Conservation (phyloP, 2,329 filamentous ascomycete genomes). For the Cercospora sp. region DNA sequence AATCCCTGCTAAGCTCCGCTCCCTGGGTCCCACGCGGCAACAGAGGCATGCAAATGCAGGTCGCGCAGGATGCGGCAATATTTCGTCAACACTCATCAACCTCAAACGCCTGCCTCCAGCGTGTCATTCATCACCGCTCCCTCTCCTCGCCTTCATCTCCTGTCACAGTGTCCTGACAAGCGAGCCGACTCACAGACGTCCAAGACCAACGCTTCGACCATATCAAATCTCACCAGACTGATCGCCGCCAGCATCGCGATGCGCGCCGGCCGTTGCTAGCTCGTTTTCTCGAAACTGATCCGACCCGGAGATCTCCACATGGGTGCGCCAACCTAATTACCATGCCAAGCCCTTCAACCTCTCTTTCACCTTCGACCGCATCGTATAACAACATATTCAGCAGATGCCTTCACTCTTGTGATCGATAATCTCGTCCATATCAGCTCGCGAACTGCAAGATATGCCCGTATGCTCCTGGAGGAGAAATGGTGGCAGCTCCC, state of each 20-base stretch:
- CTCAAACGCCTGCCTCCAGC: not conserved
- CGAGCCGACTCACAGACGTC: not conserved
- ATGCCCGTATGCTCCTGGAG: not conserved
- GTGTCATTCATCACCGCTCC: not conserved
- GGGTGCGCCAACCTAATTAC: not conserved
- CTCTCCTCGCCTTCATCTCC: not conserved
- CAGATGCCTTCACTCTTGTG: not conserved
- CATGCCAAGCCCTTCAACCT: slow-evolving; percentile 4
- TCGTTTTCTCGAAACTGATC: not conserved
- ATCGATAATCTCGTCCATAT: not conserved
- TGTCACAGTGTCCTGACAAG: not conserved
- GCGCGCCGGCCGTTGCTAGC: not conserved
- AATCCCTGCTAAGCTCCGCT: not conserved
- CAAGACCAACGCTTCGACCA: slow-evolving; percentile 9
- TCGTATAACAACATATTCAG: not conserved
- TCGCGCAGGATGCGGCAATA: slow-evolving; percentile 8
- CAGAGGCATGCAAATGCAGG: not conserved
- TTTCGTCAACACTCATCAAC: slow-evolving; percentile 12
- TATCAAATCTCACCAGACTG: slow-evolving; percentile 9
- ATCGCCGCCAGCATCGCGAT: slow-evolving; percentile 14
- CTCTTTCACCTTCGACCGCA: not conserved
- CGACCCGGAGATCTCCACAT: slow-evolving; percentile 8
- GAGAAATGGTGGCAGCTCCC: not conserved
- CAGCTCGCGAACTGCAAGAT: not conserved
- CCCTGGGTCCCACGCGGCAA: not conserved